Percentiles rank a stretch among this genome's conserved stretches.
phyloP scores from a whole-genome alignment of 129 eudicot species.

The Centrapalus pauciflorus region DNA sequence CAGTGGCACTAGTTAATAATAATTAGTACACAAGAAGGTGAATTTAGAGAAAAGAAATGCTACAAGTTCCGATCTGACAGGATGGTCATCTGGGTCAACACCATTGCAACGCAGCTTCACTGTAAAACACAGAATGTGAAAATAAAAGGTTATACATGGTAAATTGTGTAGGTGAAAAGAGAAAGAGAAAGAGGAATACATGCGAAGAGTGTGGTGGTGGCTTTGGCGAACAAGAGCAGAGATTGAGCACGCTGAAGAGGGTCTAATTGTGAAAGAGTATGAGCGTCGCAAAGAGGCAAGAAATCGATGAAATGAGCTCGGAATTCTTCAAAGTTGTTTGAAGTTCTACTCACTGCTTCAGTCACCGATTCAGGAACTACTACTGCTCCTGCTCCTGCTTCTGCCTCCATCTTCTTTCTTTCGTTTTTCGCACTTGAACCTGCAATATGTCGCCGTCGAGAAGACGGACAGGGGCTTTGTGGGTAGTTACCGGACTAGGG shows the following conservation, averaged over 20 bases:
- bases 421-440: not conserved
- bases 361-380: slow-evolving; percentile 55
- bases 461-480: not conserved
- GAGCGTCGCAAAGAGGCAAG: slow-evolving; percentile 49
- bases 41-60: slow-evolving; percentile 11
- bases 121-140: slow-evolving; percentile 25
- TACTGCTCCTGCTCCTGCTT: slow-evolving; percentile 2
- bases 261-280: slow-evolving; percentile 40
- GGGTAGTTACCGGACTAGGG: no score
- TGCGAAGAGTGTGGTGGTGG: slow-evolving; percentile 62
- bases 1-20: not conserved
- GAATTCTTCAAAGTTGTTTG: slow-evolving; percentile 48
- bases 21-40: no score
- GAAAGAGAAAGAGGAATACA: slow-evolving; percentile 25
- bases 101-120: slow-evolving; percentile 88
- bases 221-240: slow-evolving; percentile 63
- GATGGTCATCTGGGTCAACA: slow-evolving; percentile 76
- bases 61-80: slow-evolving; percentile 80
- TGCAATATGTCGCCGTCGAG: slow-evolving; percentile 13
- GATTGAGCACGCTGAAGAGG: slow-evolving; percentile 80
- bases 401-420: not conserved
- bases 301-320: slow-evolving; percentile 46
- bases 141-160: not conserved
- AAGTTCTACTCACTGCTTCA: slow-evolving; percentile 59
- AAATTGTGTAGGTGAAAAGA: no score